Conservation (phyloP, 495 filamentous ascomycete genomes). For the Penicillium dipodomyicola region DNA sequence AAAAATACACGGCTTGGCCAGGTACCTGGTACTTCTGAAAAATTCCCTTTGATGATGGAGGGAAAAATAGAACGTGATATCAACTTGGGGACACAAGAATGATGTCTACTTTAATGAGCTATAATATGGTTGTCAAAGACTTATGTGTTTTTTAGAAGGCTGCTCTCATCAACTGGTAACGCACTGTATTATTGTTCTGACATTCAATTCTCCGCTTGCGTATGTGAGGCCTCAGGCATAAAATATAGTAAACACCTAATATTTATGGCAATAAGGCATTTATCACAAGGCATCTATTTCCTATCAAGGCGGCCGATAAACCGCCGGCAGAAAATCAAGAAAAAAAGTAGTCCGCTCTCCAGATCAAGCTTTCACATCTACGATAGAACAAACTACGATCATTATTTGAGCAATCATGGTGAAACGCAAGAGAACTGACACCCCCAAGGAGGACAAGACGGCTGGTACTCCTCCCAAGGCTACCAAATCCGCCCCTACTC, state of each 20-base stretch:
- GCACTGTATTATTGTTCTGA: constrained; percentile 1
- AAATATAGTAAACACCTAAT: constrained; percentile 4
- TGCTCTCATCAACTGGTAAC: constrained; percentile 4
- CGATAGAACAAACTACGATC: constrained; percentile 5
- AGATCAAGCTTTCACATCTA: constrained; percentile 19
- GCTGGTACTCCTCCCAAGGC: constrained; percentile 34
- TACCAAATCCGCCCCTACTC: constrained; percentile 31
- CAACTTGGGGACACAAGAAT: not conserved
- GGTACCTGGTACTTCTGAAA: constrained; percentile 12
- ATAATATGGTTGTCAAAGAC: constrained; percentile 1
- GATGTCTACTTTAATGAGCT: not conserved
- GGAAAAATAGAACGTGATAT: not conserved
- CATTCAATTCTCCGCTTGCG: constrained; percentile 19
- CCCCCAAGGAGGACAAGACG: constrained; percentile 33
- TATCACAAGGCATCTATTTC: constrained; percentile 10
- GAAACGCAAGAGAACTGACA: constrained; percentile 69
- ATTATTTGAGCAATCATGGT: constrained; percentile 50
- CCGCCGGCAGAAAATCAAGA: constrained; percentile 23
- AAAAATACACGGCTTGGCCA: constrained; percentile 15
- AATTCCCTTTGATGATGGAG: not conserved
- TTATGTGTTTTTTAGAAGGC: constrained; percentile 2
- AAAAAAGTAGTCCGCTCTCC: constrained; percentile 23
- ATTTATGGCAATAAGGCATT: constrained; percentile 3
- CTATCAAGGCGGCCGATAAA: constrained; percentile 27
- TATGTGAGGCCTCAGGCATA: constrained; percentile 14